A percentile compares a stretch with the other conserved stretches of the same genome.
These are phyloP conservation scores for Polygonum aviculare DNA, from an alignment of 148 eudicot genomes.

Conservation along the genomic window DNA sequence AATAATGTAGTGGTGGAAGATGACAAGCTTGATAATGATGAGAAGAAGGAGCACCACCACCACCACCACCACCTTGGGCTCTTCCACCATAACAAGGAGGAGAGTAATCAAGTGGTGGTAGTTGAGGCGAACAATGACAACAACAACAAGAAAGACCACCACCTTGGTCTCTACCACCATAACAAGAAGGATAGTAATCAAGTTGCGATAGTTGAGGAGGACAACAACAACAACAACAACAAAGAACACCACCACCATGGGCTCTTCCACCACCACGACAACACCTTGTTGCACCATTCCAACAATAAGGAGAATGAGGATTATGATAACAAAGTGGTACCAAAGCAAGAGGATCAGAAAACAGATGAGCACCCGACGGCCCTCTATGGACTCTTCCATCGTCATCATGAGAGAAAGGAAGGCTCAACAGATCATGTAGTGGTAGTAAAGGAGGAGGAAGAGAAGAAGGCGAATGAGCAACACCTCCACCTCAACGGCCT, in stretches of 20 bases:
- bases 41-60: background rate
- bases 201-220: too few species aligned
- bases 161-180: background rate
- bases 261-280: too few species aligned
- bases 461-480: background rate
- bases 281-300: background rate
- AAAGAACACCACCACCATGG: too few species aligned
- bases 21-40: background rate
- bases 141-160: background rate
- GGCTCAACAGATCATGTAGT: background rate
- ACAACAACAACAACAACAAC: background rate
- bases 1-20: background rate
- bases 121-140: background rate
- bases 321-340: background rate
- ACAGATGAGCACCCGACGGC: background rate
- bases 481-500: background rate
- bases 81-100: background rate
- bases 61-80: background rate
- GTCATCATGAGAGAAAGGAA: background rate
- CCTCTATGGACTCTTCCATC: background rate
- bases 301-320: background rate
- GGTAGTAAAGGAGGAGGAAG: background rate
- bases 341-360: background rate
- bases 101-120: too few species aligned
- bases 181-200: background rate